A percentile compares a stretch with the other conserved stretches of the same genome.
These are phyloP conservation scores for Rhexocercosporidium sp. DNA, from an alignment of 2,329 filamentous ascomycete species.

Conservation along the genomic window DNA sequence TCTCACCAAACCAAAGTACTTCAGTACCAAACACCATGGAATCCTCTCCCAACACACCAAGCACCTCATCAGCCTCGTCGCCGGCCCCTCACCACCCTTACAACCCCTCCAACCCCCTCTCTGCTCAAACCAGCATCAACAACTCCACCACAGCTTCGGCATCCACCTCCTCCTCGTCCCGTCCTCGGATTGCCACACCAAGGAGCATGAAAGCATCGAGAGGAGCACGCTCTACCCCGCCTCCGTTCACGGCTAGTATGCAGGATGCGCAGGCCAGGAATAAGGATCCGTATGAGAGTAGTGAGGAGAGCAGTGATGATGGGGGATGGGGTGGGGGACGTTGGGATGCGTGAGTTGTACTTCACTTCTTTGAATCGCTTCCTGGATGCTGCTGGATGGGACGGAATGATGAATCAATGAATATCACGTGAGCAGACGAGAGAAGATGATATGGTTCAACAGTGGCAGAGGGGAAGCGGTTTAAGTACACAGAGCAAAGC, in stretches of 20 bases:
- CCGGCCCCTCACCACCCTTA: background rate
- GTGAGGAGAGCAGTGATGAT: constrained; percentile 21
- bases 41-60: background rate
- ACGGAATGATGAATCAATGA: background rate
- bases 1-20: background rate
- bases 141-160: background rate
- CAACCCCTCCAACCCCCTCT: background rate
- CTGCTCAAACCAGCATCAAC: background rate
- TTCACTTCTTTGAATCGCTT: background rate
- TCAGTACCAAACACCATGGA: background rate
- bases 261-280: constrained; percentile 64
- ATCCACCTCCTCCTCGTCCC: background rate
- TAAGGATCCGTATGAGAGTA: constrained; percentile 55
- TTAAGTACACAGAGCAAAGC: background rate
- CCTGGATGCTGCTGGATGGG: background rate
- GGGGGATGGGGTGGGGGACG: background rate
- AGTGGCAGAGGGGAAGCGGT: background rate
- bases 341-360: constrained; percentile 13
- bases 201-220: background rate
- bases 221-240: background rate
- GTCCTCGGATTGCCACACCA: background rate
- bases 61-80: background rate
- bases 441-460: background rate
- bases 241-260: constrained; percentile 54
- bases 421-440: background rate